Percentiles rank a stretch among this genome's conserved stretches.
Conservation (phyloP, 495 filamentous ascomycete species). For the Hypoxylon rickii region DNA sequence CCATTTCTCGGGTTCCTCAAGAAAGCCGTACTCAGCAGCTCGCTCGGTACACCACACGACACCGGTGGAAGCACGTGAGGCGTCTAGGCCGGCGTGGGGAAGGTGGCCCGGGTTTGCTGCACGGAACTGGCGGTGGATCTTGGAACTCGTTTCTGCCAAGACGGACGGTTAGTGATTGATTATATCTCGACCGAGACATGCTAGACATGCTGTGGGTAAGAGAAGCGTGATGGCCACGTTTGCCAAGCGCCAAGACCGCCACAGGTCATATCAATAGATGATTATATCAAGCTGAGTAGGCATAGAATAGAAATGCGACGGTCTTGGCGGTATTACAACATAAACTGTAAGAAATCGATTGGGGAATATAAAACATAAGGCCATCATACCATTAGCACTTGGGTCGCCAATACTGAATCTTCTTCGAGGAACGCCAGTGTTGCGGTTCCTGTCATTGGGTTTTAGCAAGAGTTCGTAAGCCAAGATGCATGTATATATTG, state of each 20-base stretch:
- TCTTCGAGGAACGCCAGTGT: conserved; percentile 57
- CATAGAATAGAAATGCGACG: conserved; percentile 4
- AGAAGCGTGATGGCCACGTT: conserved; percentile 26
- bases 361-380: conserved; percentile 3
- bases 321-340: conserved; percentile 29
- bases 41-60: conserved; percentile 88
- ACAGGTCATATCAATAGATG: no score
- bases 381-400: conserved; percentile 51
- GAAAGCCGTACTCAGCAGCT: conserved; percentile 77
- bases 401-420: conserved; percentile 59
- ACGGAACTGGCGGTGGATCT: conserved; percentile 84
- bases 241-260: conserved; percentile 42
- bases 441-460: conserved; percentile 47
- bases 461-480: conserved; percentile 13
- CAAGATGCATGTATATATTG: neutral
- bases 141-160: conserved; percentile 69
- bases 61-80: conserved; percentile 78
- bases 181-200: conserved; percentile 23
- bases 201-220: conserved; percentile 1
- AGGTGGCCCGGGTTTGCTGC: conserved; percentile 85
- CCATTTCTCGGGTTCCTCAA: conserved; percentile 81
- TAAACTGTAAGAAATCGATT: conserved; percentile 10
- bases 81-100: conserved; percentile 87
- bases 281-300: conserved; percentile 17
- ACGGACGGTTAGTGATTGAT: conserved; percentile 27